Evolutionary conservation across 345 rosid genomes (phyloP).

Genomic region (Gossypium anomalum): DNA sequence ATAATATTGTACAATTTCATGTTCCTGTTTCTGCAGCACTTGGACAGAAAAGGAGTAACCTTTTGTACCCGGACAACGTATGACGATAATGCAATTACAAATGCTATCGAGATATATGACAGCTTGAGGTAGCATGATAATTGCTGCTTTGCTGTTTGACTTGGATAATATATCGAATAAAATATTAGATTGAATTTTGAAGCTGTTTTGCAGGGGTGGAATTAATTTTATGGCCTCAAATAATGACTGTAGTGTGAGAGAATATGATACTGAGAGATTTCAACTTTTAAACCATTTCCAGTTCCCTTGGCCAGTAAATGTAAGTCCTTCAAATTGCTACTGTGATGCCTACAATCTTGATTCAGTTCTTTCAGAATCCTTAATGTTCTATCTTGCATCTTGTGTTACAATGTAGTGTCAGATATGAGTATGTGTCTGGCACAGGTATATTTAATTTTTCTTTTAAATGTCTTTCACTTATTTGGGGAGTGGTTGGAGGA

Average conservation of each 20-base stretch:
- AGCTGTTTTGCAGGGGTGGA: slow-evolving; percentile 47
- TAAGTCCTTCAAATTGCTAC: slow-evolving; percentile 20
- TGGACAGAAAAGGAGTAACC: slow-evolving; percentile 49
- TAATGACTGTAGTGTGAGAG: slow-evolving; percentile 48
- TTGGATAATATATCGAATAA: not conserved
- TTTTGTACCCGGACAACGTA: slow-evolving; percentile 50
- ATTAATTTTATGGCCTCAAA: slow-evolving; percentile 47
- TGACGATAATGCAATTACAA: slow-evolving; percentile 61
- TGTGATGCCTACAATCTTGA: not conserved
- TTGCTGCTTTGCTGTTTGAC: not conserved
- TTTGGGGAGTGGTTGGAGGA: not conserved
- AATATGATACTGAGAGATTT: slow-evolving; percentile 49
- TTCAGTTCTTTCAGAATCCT: not conserved
- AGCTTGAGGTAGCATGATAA: slow-evolving; percentile 34
- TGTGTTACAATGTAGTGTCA: not conserved
- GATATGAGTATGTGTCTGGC: not conserved
- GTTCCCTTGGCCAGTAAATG: slow-evolving; percentile 67
- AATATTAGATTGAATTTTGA: not conserved
- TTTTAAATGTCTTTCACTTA: not conserved
- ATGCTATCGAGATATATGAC: slow-evolving; percentile 58
- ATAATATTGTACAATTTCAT: slow-evolving; percentile 2
- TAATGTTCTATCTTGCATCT: not conserved
- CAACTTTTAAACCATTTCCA: slow-evolving; percentile 42
- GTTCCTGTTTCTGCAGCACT: slow-evolving; percentile 28
- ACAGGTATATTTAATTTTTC: not conserved